A percentile compares a stretch with the other conserved stretches of the same genome.
phyloP scores from a whole-genome alignment of 306 rosid species.

The Purshia tridentata region DNA sequence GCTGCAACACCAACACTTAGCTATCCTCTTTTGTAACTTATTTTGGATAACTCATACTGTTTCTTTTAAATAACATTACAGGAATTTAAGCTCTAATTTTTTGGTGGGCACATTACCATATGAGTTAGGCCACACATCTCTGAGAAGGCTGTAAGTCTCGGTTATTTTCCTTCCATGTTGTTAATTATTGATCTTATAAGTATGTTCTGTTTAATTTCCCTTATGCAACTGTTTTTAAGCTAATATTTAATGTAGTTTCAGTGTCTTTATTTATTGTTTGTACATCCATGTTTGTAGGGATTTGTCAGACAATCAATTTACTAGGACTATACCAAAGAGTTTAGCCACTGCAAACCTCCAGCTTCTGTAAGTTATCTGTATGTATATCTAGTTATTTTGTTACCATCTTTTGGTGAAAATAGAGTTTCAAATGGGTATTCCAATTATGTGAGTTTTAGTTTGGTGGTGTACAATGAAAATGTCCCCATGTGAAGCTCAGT shows the following conservation, averaged over 20 bases:
- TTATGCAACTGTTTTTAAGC: not conserved
- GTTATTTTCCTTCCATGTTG: conserved; percentile 14
- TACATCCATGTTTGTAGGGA: conserved; percentile 52
- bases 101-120: conserved; percentile 63
- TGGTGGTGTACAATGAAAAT: not conserved
- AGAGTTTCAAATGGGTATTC: not conserved
- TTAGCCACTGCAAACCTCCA: conserved; percentile 67
- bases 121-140: conserved; percentile 71
- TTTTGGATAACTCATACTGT: no score
- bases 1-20: no score
- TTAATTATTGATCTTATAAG: conserved; percentile 2
- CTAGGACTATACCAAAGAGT: conserved; percentile 79
- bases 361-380: conserved; percentile 76
- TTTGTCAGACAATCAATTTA: conserved; percentile 72
- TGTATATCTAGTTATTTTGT: not conserved
- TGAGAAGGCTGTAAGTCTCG: conserved; percentile 64
- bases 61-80: conserved; percentile 27
- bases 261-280: not conserved
- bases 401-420: not conserved
- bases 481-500: not conserved
- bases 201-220: conserved; percentile 18
- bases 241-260: no score
- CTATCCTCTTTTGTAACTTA: no score
- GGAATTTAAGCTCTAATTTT: conserved; percentile 85
- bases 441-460: not conserved